Percentiles rank a stretch among this genome's conserved stretches.
Evolutionary conservation across 768 basidiomycete species (phyloP).

Genomic region (Termitomyces sp.): DNA sequence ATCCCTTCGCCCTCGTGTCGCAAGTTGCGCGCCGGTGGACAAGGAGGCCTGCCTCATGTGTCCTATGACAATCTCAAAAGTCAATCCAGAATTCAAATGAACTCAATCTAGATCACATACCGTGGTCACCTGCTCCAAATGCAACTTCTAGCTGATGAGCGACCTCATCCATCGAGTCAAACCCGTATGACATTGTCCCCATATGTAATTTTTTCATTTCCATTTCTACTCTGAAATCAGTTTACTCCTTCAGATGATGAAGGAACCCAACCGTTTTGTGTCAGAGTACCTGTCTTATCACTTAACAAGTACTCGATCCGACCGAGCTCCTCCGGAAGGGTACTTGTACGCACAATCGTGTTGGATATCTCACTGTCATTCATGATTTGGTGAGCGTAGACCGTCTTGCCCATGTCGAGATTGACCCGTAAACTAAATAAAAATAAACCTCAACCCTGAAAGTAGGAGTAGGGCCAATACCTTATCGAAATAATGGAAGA

Average conservation of each 20-base stretch:
- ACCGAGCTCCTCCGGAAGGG: conserved; percentile 93
- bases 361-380: conserved; percentile 87
- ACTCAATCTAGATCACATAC: conserved; percentile 24
- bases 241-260: neutral
- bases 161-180: conserved; percentile 99
- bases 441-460: neutral
- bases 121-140: conserved; percentile 62
- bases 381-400: conserved; percentile 95
- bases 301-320: conserved; percentile 93
- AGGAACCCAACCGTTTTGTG: conserved; percentile 79
- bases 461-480: conserved; percentile 31
- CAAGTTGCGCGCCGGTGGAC: conserved; percentile 76
- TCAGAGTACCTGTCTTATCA: conserved; percentile 97
- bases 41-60: conserved; percentile 52
- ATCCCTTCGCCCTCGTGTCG: conserved; percentile 82
- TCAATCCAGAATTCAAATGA: neutral
- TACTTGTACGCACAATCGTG: conserved; percentile 96
- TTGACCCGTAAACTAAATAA: conserved; percentile 86
- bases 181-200: conserved; percentile 97
- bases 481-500: conserved; percentile 99
- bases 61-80: conserved; percentile 12
- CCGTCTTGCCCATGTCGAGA: conserved; percentile 98
- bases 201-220: conserved; percentile 99
- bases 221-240: conserved; percentile 65
- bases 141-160: conserved; percentile 85